phyloP scores from a whole-genome alignment of 2,329 filamentous ascomycete genomes.

The Exophiala viscosa region DNA sequence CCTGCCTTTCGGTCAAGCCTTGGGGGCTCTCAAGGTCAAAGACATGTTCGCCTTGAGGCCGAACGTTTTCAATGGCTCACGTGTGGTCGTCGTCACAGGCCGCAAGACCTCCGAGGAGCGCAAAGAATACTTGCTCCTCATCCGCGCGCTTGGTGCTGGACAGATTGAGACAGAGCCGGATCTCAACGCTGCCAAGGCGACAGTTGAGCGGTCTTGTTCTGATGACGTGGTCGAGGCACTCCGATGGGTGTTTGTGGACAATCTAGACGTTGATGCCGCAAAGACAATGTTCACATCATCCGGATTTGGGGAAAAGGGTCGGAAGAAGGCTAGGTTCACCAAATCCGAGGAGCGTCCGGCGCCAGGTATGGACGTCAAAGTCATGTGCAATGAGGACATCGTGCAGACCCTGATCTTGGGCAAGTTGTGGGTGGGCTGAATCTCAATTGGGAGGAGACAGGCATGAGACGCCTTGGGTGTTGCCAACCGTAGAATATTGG shows the following conservation, averaged over 20 bases:
- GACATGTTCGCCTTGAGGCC: slow-evolving; percentile 59
- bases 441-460: neutral
- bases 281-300: slow-evolving; percentile 40
- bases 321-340: slow-evolving; percentile 27
- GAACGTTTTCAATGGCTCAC: slow-evolving; percentile 60
- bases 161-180: slow-evolving; percentile 63
- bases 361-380: slow-evolving; percentile 45
- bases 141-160: slow-evolving; percentile 70
- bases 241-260: slow-evolving; percentile 78
- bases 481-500: too few species aligned
- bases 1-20: slow-evolving; percentile 49
- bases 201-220: slow-evolving; percentile 25
- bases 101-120: slow-evolving; percentile 57
- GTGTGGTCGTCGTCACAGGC: slow-evolving; percentile 68
- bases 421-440: slow-evolving; percentile 48
- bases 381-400: slow-evolving; percentile 80
- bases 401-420: slow-evolving; percentile 91
- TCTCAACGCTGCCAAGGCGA: slow-evolving; percentile 60
- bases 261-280: slow-evolving; percentile 54
- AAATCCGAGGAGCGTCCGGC: slow-evolving; percentile 43
- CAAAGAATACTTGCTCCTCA: slow-evolving; percentile 74
- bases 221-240: slow-evolving; percentile 42
- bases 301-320: slow-evolving; percentile 9
- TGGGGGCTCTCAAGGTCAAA: slow-evolving; percentile 50
- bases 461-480: neutral